Evolutionary conservation across 306 rosid genomes (phyloP), one percentile per base, ranked within the genome.

Genomic region (Alnus rubra): DNA sequence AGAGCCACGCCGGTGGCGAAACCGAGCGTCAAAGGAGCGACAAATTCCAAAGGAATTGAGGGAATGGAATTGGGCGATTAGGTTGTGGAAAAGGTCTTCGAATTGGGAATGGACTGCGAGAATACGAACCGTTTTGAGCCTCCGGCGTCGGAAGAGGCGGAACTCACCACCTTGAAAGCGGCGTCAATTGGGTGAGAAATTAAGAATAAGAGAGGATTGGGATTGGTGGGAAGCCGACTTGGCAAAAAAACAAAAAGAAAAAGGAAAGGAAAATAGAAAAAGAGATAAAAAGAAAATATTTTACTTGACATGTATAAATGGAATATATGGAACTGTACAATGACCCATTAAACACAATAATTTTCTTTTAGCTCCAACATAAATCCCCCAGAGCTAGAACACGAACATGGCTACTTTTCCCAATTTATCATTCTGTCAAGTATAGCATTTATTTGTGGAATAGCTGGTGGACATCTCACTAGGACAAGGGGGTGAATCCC

Each of bases 1-100:
- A 89, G 84, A 0, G 96, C 86, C 1, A 78, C 83, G 71, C 89
- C 97, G 59, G 97, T 88, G 80, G 89, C 85, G 71, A 94, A 78
- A 4, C 92, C 97, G 70, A 94, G 76, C 2, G 88, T 86, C 35
- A 59, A 15, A 7, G 98, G 95, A 79, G 97, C 84, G 9, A 88
- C 30, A 42, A 90, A 78, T 19, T 88, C 77, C 15, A 89, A 23
- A 77, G 0, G 94, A 84, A 47, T 76, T 80, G 2, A 81, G 76
- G 51, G 87, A 86, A 54, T 89, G 82, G 39, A 69, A 74, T 15
- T 76, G 90, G 0, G 91, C 8, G 9, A 86, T 44, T 18, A 93
- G 79, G 76, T 59, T 78, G 63, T 80, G 76, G 80, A 90, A 84
- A 7, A 89, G 77, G 73, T 72, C 80, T 3, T 82, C 80, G 54